Base-by-base conservation (phyloP, 2,329 filamentous ascomycete species). In the Gyromitra esculenta region DNA sequence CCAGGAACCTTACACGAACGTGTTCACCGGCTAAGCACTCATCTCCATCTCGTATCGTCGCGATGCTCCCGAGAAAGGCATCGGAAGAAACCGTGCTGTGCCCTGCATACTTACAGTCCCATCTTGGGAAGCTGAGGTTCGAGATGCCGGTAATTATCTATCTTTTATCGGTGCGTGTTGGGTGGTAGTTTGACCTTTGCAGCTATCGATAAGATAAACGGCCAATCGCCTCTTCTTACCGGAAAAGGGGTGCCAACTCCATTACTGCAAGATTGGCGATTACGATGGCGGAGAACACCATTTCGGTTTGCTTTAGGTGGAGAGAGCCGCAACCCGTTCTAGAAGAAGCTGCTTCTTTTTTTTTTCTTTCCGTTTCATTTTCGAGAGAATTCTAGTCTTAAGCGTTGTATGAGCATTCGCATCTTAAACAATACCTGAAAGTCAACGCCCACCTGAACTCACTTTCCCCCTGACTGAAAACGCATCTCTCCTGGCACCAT, bases 201-300 rank as follows among this genome's bases (percentile, higher is more conserved):
- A n/a, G 66, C 65, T 70, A 75, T 65, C 72, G 72, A 75, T 75
- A 75, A 75, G 72, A 75, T 75, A 75, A 70, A 41, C 2, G 21
- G 4, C 66, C 25, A 69, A 59, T 75, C 72, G 72, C 48, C 65
- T 75, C 15, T 31, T 9, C n/a, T 41, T 65, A 1, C 72, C 52
- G 7, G 21, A 71, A 65, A 31, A 11, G 50, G 59, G 60, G 21
- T 9, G 39, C 50, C 60, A n/a, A 35, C 25, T 31, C 25, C 25
- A 31, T 31, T 45, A 45, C 43, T 45, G n/a, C 18, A 11, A 13
- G 64, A 65, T 60, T 31, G 21, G 7, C 31, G 15, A 35, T n/a
- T 35, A 39, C 52, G 41, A 37, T 25, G 57, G 37, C 37, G 59
- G 59, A 62, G 35, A 62, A 21, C 59, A 11, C 59, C 59, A 39